A percentile compares a stretch with the other conserved stretches of the same genome.
phyloP scores from a whole-genome alignment of 176 grass and related monocot species.

The Phyllostachys edulis region DNA sequence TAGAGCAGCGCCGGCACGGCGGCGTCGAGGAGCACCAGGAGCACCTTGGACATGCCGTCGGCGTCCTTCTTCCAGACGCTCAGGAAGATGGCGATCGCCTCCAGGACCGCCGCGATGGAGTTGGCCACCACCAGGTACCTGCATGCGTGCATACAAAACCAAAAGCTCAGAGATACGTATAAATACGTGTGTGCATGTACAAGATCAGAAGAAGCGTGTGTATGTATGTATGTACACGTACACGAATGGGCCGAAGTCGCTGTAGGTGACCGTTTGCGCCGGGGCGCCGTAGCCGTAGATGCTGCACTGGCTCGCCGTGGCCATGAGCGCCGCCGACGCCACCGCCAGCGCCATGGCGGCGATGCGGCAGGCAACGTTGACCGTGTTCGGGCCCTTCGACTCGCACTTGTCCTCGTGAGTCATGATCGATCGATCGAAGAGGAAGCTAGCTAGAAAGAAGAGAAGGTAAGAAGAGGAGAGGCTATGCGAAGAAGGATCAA shows the following conservation, averaged over 20 bases:
- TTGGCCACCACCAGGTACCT: constrained; percentile 41
- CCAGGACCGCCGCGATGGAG: constrained; percentile 28
- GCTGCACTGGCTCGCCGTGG: constrained; percentile 43
- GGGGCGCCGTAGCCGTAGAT: constrained; percentile 19
- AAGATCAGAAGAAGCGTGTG: not conserved
- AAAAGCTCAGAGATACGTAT: not conserved
- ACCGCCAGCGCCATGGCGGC: constrained; percentile 27
- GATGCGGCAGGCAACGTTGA: constrained; percentile 27
- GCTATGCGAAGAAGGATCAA: not conserved
- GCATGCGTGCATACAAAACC: not conserved
- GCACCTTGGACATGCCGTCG: not conserved
- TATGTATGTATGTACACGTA: constrained; percentile 8
- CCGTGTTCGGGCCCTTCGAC: not conserved
- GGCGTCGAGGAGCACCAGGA: constrained; percentile 32
- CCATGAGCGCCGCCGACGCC: constrained; percentile 43
- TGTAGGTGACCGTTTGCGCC: constrained; percentile 39
- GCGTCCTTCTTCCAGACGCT: constrained; percentile 41
- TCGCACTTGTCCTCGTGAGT: constrained; percentile 5
- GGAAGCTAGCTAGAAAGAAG: not conserved
- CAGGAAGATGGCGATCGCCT: constrained; percentile 41
- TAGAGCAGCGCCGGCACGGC: constrained; percentile 41
- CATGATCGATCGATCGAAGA: constrained; percentile 6
- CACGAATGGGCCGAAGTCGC: constrained; percentile 29
- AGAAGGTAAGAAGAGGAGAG: not conserved
- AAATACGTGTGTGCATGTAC: not conserved